phyloP scores from a whole-genome alignment of 2,329 filamentous ascomycete species.

The Botrytis byssoidea region DNA sequence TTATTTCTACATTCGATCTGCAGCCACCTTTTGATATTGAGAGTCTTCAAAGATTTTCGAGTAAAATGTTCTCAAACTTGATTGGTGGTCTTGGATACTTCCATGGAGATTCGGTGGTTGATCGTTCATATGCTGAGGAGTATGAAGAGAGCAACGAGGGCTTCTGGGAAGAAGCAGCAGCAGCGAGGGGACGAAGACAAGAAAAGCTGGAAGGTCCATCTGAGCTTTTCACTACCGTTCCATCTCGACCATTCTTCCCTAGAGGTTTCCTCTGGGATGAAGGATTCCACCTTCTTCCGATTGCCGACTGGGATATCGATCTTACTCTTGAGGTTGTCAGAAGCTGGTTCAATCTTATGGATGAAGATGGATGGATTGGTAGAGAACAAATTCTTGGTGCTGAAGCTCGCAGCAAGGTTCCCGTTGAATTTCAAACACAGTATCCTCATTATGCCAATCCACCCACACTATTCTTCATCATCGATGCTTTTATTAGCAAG shows the following conservation, averaged over 20 bases:
- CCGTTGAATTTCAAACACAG: constrained; percentile 86
- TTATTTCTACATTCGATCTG: constrained; percentile 68
- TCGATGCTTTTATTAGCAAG: constrained; percentile 81
- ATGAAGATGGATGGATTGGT: constrained; percentile 95
- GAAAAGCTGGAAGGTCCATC: constrained; percentile 76
- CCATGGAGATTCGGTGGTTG: constrained; percentile 81
- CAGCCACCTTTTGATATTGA: constrained; percentile 71
- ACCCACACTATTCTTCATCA: constrained; percentile 86
- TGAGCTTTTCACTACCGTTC: constrained; percentile 87
- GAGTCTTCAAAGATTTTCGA: constrained; percentile 76
- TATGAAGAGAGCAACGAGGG: constrained; percentile 95
- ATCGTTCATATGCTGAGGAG: constrained; percentile 85
- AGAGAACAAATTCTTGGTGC: constrained; percentile 91
- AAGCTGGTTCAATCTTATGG: constrained; percentile 96
- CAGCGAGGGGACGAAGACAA: constrained; percentile 67
- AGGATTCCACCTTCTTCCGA: constrained; percentile 88
- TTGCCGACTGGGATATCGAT: constrained; percentile 92
- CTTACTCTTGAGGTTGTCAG: constrained; percentile 82
- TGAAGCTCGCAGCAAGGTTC: constrained; percentile 94
- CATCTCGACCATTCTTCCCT: constrained; percentile 93
- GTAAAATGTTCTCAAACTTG: constrained; percentile 91
- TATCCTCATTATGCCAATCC: constrained; percentile 98
- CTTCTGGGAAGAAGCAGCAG: constrained; percentile 90
- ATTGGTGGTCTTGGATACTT: constrained; percentile 96
- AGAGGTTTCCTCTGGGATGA: constrained; percentile 98